phyloP scores from a whole-genome alignment of 2,329 filamentous ascomycete species.

The Malbranchea zuffiana region DNA sequence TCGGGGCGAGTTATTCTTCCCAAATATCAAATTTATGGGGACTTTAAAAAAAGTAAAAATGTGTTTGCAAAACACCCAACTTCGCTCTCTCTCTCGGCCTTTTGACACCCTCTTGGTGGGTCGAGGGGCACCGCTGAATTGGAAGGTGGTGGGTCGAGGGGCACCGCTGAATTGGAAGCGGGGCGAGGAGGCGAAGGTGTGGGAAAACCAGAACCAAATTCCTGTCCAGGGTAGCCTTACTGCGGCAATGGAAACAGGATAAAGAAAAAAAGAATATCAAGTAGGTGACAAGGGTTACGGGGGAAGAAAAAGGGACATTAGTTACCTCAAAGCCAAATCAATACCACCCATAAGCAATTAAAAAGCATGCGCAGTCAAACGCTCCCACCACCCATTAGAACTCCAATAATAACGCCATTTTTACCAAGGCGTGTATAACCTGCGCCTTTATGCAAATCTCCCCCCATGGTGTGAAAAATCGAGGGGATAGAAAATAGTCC shows the following conservation, averaged over 20 bases:
- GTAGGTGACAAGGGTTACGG: neutral
- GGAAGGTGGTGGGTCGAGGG: too few species aligned
- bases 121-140: too few species aligned
- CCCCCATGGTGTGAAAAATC: constrained; percentile 12
- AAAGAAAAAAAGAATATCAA: constrained; percentile 1
- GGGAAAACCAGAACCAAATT: too few species aligned
- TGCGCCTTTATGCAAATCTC: constrained; percentile 36
- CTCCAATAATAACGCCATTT: constrained; percentile 15
- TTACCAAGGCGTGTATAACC: constrained; percentile 37
- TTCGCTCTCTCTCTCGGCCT: too few species aligned
- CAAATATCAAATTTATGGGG: too few species aligned
- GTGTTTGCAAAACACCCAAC: too few species aligned
- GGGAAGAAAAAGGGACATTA: neutral
- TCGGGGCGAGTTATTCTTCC: too few species aligned
- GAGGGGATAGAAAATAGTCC: constrained; percentile 15
- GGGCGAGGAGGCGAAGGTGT: too few species aligned
- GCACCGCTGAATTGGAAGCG: too few species aligned
- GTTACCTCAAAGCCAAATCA: constrained; percentile 6
- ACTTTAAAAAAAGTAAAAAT: too few species aligned
- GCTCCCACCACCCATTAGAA: neutral
- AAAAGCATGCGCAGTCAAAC: neutral
- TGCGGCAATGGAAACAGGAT: neutral
- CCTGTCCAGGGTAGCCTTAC: too few species aligned
- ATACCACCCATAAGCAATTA: constrained; percentile 4
- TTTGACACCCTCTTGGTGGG: too few species aligned